phyloP scores from a whole-genome alignment of 805 yeast genomes.

The Candida suzukii region DNA sequence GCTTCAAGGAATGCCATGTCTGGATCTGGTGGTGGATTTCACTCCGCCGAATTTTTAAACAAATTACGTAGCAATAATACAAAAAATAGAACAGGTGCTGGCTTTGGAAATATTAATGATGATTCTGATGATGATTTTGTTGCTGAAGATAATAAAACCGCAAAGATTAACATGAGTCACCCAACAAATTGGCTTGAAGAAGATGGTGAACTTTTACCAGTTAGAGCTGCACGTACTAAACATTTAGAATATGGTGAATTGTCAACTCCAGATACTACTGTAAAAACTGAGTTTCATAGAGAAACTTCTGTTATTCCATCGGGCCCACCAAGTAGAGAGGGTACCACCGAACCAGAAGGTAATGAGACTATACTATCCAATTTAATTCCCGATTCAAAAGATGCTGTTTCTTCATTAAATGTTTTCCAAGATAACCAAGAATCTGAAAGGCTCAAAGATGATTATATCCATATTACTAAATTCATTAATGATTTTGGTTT shows the following conservation, averaged over 20 bases:
- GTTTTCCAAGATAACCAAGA: slow-evolving; percentile 30
- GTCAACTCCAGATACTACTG: slow-evolving; percentile 17
- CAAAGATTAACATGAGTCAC: slow-evolving; percentile 58
- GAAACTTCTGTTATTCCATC: slow-evolving; percentile 16
- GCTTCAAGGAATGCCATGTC: slow-evolving; percentile 8
- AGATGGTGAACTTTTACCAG: slow-evolving; percentile 60
- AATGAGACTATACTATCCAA: slow-evolving; percentile 5
- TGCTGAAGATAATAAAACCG: slow-evolving; percentile 28
- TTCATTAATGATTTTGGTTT: slow-evolving; percentile 10
- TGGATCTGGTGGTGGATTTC: slow-evolving; percentile 13
- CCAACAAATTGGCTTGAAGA: slow-evolving; percentile 44
- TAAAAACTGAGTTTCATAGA: slow-evolving; percentile 25
- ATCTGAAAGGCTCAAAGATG: slow-evolving; percentile 25
- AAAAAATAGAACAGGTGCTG: background rate
- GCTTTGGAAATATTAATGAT: slow-evolving; percentile 18
- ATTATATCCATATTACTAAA: slow-evolving; percentile 29
- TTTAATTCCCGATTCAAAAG: slow-evolving; percentile 7
- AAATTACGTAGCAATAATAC: slow-evolving; percentile 3
- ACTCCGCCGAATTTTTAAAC: slow-evolving; percentile 32
- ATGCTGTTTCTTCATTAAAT: slow-evolving; percentile 9
- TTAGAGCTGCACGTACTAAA: slow-evolving; percentile 54
- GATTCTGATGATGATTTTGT: slow-evolving; percentile 31
- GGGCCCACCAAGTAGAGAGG: slow-evolving; percentile 16
- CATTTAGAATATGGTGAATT: slow-evolving; percentile 30
- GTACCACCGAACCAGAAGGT: slow-evolving; percentile 14